Base-by-base conservation (phyloP, 345 rosid genomes). In the Dovyalis caffra region DNA sequence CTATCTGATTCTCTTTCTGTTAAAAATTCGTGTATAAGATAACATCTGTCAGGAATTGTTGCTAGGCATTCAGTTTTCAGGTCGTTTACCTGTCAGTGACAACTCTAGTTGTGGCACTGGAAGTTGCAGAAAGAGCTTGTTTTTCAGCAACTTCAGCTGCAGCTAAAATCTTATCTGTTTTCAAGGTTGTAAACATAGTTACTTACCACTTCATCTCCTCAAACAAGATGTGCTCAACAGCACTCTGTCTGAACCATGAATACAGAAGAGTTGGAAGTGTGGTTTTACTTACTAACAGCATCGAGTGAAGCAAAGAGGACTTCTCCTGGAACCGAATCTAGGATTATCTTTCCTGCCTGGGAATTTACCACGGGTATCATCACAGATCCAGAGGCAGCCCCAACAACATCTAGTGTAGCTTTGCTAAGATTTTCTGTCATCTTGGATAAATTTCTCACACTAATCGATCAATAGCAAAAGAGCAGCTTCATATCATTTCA, bases 71-170 rank as follows among this genome's bases (percentile, higher is more conserved):
- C 53, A 47, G 4, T 47, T 47, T 15, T 47, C 16, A 9, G 53
- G 6, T 5, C 53, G 15, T 47, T 77, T 81, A 90, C 94, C 88
- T 87, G 34, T 84, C 79, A 49, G 81, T 76, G 73, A 92, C 91
- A 76, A 88, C 77, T 82, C 85, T 89, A 9, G 90, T 90, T 3
- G 97, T 81, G 18, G 97, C 92, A 61, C 70, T 82, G 45, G 97
- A 85, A 2, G 97, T 91, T 38, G 94, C 95, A 32, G 94, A 78
- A 8, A 90, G 28, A 1, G 91, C 89, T 86, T 91, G 97, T 78
- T 85, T 92, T 76, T 92, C 97, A 14, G 97, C 99, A 74, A 79
- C 91, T 86, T 92, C 99, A 74, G 90, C 95, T 31, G 97, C 99
- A 66, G 92, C 97, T 71, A 95, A 58, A 64, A 92, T 45, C 66